phyloP scores from a whole-genome alignment of 1,139 yeast genomes.

The Blastobotrys apis region DNA sequence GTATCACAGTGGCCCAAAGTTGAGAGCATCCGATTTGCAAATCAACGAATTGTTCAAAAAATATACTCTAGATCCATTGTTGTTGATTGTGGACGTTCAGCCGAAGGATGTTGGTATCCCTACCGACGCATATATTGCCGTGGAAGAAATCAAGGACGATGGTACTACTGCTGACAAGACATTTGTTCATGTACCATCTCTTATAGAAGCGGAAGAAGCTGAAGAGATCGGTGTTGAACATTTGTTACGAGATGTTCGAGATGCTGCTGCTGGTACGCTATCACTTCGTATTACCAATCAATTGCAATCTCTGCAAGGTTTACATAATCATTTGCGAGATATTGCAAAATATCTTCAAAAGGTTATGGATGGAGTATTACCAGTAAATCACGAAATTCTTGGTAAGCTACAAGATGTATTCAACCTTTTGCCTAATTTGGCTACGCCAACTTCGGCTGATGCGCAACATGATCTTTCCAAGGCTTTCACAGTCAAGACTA shows the following conservation, averaged over 20 bases:
- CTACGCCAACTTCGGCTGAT: conserved; percentile 34
- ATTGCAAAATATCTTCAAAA: conserved; percentile 76
- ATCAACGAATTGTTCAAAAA: conserved; percentile 86
- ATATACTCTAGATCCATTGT: conserved; percentile 75
- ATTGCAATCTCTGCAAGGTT: conserved; percentile 80
- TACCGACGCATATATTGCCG: conserved; percentile 90
- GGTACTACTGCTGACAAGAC: conserved; percentile 94
- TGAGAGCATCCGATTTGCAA: conserved; percentile 80
- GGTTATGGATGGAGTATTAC: conserved; percentile 66
- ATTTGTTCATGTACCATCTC: conserved; percentile 87
- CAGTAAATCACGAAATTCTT: conserved; percentile 83
- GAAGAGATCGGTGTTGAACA: conserved; percentile 99
- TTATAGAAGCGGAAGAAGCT: conserved; percentile 96
- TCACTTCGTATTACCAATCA: conserved; percentile 85
- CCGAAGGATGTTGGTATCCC: conserved; percentile 82
- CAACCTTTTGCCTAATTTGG: conserved; percentile 82
- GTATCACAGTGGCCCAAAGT: conserved; percentile 97
- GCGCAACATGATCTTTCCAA: conserved; percentile 45
- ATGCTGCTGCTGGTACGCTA: conserved; percentile 92
- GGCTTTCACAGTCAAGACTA: conserved; percentile 88
- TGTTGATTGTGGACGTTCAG: conserved; percentile 87
- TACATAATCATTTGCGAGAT: conserved; percentile 74
- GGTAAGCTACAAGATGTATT: conserved; percentile 94
- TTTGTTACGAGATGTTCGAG: conserved; percentile 85
- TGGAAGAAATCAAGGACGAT: conserved; percentile 93